Percentiles rank a stretch among this genome's conserved stretches.
These are phyloP conservation scores for Clavaria fumosa DNA, from an alignment of 768 basidiomycete genomes.

Conservation along the genomic window DNA sequence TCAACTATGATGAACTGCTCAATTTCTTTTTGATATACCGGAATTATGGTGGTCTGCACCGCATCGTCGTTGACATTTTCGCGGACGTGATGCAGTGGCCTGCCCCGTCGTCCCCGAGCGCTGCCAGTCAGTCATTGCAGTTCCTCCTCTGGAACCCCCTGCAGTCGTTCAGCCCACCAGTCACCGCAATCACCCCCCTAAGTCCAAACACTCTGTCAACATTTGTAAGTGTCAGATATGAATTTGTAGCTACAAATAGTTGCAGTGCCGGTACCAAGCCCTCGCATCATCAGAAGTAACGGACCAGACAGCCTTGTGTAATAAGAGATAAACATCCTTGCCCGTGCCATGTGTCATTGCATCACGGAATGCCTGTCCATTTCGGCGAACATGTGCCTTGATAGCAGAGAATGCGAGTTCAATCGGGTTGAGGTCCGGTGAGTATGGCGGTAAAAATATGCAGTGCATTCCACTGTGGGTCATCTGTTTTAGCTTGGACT, in stretches of 20 bases:
- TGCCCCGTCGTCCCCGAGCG: slow-evolving; percentile 21
- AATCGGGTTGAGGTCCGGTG: slow-evolving; percentile 10
- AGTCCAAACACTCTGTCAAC: too few relatives aligned
- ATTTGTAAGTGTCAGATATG: too few relatives aligned
- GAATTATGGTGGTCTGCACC: slow-evolving; percentile 35
- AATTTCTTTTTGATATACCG: slow-evolving; percentile 90
- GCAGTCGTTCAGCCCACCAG: too few relatives aligned
- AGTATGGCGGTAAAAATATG: slow-evolving; percentile 7
- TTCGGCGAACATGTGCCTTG: slow-evolving; percentile 15
- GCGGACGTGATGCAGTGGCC: slow-evolving; percentile 51
- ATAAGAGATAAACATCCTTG: neutral
- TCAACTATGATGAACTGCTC: slow-evolving; percentile 76
- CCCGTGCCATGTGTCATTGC: neutral
- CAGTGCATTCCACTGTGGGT: slow-evolving; percentile 1
- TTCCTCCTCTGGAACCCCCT: slow-evolving; percentile 18
- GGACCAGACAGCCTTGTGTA: neutral
- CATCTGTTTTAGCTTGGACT: too few relatives aligned
- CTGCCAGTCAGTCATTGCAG: slow-evolving; percentile 21
- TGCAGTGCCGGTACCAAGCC: neutral
- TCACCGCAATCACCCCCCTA: too few relatives aligned
- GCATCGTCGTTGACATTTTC: slow-evolving; percentile 37
- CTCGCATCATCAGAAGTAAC: neutral
- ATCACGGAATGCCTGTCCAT: slow-evolving; percentile 5
- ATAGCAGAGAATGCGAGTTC: slow-evolving; percentile 9
- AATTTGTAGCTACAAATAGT: too few relatives aligned